Evolutionary conservation across 2,329 filamentous ascomycete species (phyloP).

Genomic region (Claviceps pusilla): DNA sequence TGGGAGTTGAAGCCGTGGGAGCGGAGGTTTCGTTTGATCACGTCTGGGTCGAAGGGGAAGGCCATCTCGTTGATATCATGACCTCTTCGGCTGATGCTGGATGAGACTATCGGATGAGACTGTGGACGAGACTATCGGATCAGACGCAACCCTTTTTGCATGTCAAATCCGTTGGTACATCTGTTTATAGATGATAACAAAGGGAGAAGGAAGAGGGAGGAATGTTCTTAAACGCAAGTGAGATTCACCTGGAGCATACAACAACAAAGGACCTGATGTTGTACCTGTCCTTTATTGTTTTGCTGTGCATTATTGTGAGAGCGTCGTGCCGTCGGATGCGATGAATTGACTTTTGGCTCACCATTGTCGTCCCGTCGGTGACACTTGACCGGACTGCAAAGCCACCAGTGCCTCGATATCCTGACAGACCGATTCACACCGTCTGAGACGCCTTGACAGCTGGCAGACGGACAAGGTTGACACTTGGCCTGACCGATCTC

Average conservation of each 20-base stretch:
- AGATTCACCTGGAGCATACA: not conserved
- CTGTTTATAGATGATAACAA: not conserved
- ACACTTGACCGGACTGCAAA: not conserved
- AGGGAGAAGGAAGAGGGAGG: too few species aligned
- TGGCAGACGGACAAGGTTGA: too few species aligned
- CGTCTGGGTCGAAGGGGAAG: constrained; percentile 9
- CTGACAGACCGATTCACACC: not conserved
- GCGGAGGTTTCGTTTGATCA: constrained; percentile 8
- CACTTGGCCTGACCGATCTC: not conserved
- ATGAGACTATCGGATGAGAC: not conserved
- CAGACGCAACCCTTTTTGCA: not conserved
- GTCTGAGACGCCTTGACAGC: not conserved
- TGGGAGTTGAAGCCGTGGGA: constrained; percentile 9
- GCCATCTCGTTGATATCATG: constrained; percentile 3
- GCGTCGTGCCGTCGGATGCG: too few species aligned
- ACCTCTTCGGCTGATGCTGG: too few species aligned
- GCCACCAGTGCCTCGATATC: too few species aligned
- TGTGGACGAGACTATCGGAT: not conserved
- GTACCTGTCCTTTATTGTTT: not conserved
- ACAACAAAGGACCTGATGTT: not conserved
- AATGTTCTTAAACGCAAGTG: not conserved
- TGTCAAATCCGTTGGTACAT: not conserved
- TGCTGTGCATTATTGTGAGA: not conserved
- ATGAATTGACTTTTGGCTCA: not conserved
- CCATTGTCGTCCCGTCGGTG: not conserved